Conservation (phyloP, 2,329 filamentous ascomycete species). For the Ophiosphaerella herpotricha region DNA sequence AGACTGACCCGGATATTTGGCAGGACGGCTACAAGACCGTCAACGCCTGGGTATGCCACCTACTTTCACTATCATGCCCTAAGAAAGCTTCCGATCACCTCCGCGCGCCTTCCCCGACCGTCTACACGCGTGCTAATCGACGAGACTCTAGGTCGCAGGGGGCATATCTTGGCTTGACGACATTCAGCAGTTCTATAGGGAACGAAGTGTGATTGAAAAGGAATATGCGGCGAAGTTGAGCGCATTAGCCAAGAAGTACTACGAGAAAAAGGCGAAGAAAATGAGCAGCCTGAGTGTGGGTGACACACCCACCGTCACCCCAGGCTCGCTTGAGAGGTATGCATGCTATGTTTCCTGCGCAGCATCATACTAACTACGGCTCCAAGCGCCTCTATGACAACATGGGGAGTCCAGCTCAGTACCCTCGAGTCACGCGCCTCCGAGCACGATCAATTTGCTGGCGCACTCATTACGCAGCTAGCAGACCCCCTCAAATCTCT, state of each 20-base stretch:
- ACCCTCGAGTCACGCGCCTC: slow-evolving; percentile 85
- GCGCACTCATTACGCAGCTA: slow-evolving; percentile 76
- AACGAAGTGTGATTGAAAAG: slow-evolving; percentile 91
- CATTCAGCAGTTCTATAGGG: slow-evolving; percentile 95
- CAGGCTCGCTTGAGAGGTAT: slow-evolving; percentile 88
- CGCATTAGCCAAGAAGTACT: slow-evolving; percentile 91
- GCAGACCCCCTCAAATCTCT: slow-evolving; percentile 84
- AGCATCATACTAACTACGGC: slow-evolving; percentile 6
- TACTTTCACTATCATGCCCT: slow-evolving; percentile 3
- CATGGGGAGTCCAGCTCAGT: slow-evolving; percentile 91
- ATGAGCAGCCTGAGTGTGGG: slow-evolving; percentile 87
- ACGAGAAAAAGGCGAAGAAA: slow-evolving; percentile 94
- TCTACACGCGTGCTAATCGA: slow-evolving; percentile 27
- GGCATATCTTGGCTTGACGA: slow-evolving; percentile 96
- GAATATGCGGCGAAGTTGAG: slow-evolving; percentile 91
- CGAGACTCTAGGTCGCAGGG: slow-evolving; percentile 64
- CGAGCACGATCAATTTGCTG: slow-evolving; percentile 85
- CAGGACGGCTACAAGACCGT: slow-evolving; percentile 97
- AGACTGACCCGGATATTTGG: slow-evolving; percentile 31
- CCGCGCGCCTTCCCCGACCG: slow-evolving; percentile 8
- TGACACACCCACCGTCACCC: slow-evolving; percentile 89
- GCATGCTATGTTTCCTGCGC: slow-evolving; percentile 6
- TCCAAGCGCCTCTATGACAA: slow-evolving; percentile 87
- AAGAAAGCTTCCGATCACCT: slow-evolving; percentile 3
- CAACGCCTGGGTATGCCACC: slow-evolving; percentile 74